Conservation (phyloP, 768 basidiomycete genomes). For the Suillus luteus region DNA sequence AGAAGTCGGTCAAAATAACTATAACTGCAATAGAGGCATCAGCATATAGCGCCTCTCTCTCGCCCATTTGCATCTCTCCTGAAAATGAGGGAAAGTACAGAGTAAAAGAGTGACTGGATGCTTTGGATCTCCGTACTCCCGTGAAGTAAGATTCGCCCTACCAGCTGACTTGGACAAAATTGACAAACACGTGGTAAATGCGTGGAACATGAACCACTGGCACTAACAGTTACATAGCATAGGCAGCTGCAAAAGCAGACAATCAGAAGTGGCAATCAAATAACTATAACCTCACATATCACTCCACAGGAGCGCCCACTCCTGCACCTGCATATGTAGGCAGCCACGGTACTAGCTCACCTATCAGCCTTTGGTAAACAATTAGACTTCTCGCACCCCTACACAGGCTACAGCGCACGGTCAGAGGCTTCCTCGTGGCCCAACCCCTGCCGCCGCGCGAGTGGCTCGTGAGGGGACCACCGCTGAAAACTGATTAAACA, state of each 20-base stretch:
- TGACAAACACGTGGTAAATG: not conserved
- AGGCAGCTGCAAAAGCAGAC: slow-evolving; percentile 14
- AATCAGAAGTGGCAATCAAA: slow-evolving; percentile 25
- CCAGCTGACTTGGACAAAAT: slow-evolving; percentile 22
- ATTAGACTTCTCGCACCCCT: too few species aligned
- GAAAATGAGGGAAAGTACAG: slow-evolving; percentile 30
- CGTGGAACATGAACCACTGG: not conserved
- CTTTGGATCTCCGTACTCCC: slow-evolving; percentile 25
- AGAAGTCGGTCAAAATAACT: slow-evolving; percentile 34
- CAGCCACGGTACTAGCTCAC: slow-evolving; percentile 35
- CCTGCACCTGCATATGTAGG: slow-evolving; percentile 36
- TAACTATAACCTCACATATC: slow-evolving; percentile 39
- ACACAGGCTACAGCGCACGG: too few species aligned
- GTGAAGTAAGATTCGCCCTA: slow-evolving; percentile 31
- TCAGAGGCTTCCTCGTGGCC: too few species aligned
- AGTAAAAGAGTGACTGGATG: slow-evolving; percentile 27
- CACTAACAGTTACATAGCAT: not conserved
- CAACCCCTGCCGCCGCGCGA: too few species aligned
- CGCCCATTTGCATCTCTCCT: slow-evolving; percentile 26
- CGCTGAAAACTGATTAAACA: too few species aligned
- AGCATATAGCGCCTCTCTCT: slow-evolving; percentile 18
- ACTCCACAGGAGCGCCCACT: slow-evolving; percentile 36
- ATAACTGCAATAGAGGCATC: slow-evolving; percentile 29
- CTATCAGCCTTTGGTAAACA: slow-evolving; percentile 12
- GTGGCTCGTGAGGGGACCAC: too few species aligned